Base-by-base conservation (phyloP, 2,329 filamentous ascomycete genomes). In the Botryotinia globosa region DNA sequence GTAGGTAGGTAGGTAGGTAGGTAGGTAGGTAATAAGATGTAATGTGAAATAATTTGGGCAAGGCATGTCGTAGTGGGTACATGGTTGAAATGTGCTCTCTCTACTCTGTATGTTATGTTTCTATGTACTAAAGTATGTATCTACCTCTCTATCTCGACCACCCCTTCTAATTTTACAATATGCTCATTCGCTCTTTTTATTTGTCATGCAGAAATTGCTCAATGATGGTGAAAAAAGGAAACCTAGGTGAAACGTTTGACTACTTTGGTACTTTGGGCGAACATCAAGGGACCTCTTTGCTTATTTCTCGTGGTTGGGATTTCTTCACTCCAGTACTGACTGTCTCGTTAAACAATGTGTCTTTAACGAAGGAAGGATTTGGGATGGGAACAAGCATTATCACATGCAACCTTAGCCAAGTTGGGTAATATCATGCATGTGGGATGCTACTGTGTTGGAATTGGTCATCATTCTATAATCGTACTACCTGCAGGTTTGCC, bases 401-500 rank as follows among this genome's bases (percentile, higher is more conserved):
- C 32, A 16, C 4, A n/a, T n/a, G n/a, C n/a, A 7, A 7, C 2
- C 45, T 66, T 66, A 54, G 37, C 32, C 64, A 51, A 39, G 22
- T n/a, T 54, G 9, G 45, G 45, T 9, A 66, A 51, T 37, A 37
- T 51, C 25, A 16, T 7, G 14, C 25, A 16, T 7, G 14, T 12
- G 25, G 25, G 22, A n/a, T n/a, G 9, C 12, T 39, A 32, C 32
- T 18, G 32, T 37, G n/a, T 29, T 54, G 32, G 45, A 12, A 39
- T 54, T 37, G 16, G 22, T 25, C 39, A 66, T 45, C 9, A 32
- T 54, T 45, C 45, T 54, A 29, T 25, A 66, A 54, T 66, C 45
- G 45, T 54, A 39, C 64, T 32, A 66, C 64, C 45, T 54, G 64
- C 34, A n/a, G 45, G 64, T 39, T 66, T 51, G 22, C 64, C 22